Base-by-base conservation (phyloP, 2,329 filamentous ascomycete species). In the Aspergillus thermomutatus region DNA sequence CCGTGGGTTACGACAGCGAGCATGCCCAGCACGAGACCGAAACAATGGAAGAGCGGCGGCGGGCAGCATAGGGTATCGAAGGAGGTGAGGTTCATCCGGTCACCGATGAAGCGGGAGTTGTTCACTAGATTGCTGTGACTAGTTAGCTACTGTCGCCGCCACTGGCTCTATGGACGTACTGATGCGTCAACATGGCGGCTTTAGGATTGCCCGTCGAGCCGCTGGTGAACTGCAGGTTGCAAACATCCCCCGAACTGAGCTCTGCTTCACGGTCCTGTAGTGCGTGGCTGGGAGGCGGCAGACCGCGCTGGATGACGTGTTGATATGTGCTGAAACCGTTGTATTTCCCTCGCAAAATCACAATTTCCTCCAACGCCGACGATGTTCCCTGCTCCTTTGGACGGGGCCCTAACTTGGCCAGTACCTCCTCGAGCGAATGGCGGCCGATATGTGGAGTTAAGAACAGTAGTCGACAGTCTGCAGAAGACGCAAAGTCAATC, bases 1-100 rank as follows among this genome's bases (percentile, higher is more conserved):
- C 90, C 89, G 69, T 92, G 89, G 0, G 88, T 91, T 52, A 92
- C 75, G 46, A 85, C 81, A 1, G 88, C 86, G 54, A 92, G 81
- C 47, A 92, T 80, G 8, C 90, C 90, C 3, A 92, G 83, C 1
- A 92, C 89, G 7, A 93, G 82, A 1, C 90, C 90, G 68, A 93
- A 93, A 77, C 89, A 93, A 77, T 94, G 91, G 79, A 94, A 94
- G 3, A 94, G 80, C 0, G 91, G 90, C 0, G 90, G 90, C 3
- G 90, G 90, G 70, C 90, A 94, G 77, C 90, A 93, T 10, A 94
- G 80, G 7, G 87, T 78, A 67, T 92, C 89, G 48, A 80, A 77
- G 2, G 83, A 75, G 0, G 83, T 86, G 17, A 93, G 80, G 5
- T 83, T 80, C 87, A 92, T 89, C 46, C 88, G 83, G 71, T 91